Evolutionary conservation across 2,329 filamentous ascomycete genomes (phyloP).

Genomic region (Fusarium mundagurra): DNA sequence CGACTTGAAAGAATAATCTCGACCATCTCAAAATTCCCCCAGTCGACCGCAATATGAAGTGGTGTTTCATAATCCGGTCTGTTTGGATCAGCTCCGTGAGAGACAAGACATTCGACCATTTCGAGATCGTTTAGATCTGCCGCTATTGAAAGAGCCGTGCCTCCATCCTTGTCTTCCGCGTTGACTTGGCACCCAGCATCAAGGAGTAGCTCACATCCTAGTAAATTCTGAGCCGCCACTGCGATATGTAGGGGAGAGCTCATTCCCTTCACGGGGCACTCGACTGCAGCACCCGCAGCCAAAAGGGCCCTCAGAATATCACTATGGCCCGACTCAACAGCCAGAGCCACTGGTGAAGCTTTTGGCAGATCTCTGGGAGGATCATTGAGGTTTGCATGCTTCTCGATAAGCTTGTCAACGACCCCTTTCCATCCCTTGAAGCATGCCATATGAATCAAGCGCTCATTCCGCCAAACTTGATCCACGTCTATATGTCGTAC

Average conservation of each 20-base stretch:
- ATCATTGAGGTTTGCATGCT: slow-evolving; percentile 22
- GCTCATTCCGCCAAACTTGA: slow-evolving; percentile 10
- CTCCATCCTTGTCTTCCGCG: background rate
- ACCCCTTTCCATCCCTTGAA: slow-evolving; percentile 20
- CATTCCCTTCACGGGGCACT: slow-evolving; percentile 8
- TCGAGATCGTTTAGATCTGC: slow-evolving; percentile 1
- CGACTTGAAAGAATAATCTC: slow-evolving; percentile 12
- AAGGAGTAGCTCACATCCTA: slow-evolving; percentile 18
- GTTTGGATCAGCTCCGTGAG: slow-evolving; percentile 21
- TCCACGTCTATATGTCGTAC: slow-evolving; percentile 25
- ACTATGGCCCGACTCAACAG: slow-evolving; percentile 8
- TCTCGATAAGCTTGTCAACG: slow-evolving; percentile 24
- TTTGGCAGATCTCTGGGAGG: slow-evolving; percentile 17
- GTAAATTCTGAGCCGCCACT: slow-evolving; percentile 3
- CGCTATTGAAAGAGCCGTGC: slow-evolving; percentile 22
- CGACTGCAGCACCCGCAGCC: slow-evolving; percentile 18
- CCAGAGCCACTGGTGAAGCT: slow-evolving; percentile 28
- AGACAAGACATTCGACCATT: slow-evolving; percentile 21
- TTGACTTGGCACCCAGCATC: slow-evolving; percentile 24
- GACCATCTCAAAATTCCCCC: slow-evolving; percentile 16
- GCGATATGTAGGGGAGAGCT: slow-evolving; percentile 22
- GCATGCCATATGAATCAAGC: slow-evolving; percentile 27
- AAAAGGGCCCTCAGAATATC: slow-evolving; percentile 16
- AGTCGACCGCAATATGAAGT: slow-evolving; percentile 23
- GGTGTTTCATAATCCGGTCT: slow-evolving; percentile 16